Evolutionary conservation across 208 protist genomes (phyloP).

Genomic region (Trypanosomatidae sp.): DNA sequence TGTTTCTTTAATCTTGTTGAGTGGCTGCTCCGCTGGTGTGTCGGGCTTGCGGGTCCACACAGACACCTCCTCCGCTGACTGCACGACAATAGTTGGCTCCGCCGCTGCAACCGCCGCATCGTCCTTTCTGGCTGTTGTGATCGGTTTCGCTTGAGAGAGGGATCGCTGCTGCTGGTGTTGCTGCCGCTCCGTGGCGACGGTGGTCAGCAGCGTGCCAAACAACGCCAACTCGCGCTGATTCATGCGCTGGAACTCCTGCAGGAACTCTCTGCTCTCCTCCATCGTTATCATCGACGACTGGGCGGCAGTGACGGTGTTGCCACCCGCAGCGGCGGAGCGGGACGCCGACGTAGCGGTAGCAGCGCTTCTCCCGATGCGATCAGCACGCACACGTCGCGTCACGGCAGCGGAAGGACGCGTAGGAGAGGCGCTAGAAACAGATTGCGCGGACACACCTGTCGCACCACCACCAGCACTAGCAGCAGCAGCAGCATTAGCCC

Average conservation of each 20-base stretch:
- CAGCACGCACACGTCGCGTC: neutral
- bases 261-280: slow-evolving; percentile 21
- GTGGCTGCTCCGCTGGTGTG: neutral
- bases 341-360: neutral
- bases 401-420: slow-evolving; percentile 6
- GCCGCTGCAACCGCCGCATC: neutral
- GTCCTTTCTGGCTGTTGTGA: too few relatives aligned
- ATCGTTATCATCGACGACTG: slow-evolving; percentile 27
- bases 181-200: slow-evolving; percentile 16
- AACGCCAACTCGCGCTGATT: slow-evolving; percentile 24
- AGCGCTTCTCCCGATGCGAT: too few relatives aligned
- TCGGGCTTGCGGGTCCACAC: slow-evolving; percentile 23
- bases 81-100: neutral
- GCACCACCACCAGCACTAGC: too few relatives aligned
- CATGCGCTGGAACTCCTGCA: slow-evolving; percentile 26
- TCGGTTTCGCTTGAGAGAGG: too few relatives aligned
- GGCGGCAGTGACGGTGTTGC: neutral
- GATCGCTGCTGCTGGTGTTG: slow-evolving; percentile 8
- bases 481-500: too few relatives aligned
- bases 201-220: slow-evolving; percentile 26
- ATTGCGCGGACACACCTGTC: neutral
- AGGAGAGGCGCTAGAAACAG: neutral
- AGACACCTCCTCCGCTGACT: slow-evolving; percentile 13
- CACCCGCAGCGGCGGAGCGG: neutral
- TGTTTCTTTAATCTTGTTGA: neutral